Evolutionary conservation across 1,284 basidiomycete genomes (phyloP).

Genomic region (Apiotrichum brassicae): DNA sequence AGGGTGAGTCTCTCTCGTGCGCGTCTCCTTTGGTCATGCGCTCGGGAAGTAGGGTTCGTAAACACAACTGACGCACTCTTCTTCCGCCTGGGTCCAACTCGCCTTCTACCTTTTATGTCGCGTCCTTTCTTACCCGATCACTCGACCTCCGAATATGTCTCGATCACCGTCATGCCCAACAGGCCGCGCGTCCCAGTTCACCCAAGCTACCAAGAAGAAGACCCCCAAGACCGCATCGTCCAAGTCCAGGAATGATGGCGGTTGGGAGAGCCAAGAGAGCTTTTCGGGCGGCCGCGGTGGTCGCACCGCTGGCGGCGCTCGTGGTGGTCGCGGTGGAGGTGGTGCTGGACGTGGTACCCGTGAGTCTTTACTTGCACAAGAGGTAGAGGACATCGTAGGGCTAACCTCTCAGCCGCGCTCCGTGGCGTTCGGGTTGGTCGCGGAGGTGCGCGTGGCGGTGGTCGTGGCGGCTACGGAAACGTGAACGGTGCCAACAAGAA

Average conservation of each 20-base stretch:
- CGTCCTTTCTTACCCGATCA: too few relatives aligned
- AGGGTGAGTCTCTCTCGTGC: conserved; percentile 38
- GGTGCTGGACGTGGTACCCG: conserved; percentile 7
- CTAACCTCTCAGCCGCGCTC: conserved; percentile 7
- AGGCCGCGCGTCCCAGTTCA: conserved; percentile 48
- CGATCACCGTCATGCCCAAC: background rate
- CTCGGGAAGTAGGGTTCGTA: too few relatives aligned
- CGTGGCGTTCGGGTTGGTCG: conserved; percentile 20
- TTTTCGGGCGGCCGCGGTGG: conserved; percentile 22
- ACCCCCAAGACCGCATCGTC: conserved; percentile 29
- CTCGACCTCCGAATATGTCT: background rate
- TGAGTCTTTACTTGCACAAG: background rate
- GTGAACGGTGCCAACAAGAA: conserved; percentile 22
- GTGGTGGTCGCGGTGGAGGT: conserved; percentile 32
- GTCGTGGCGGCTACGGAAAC: conserved; percentile 32
- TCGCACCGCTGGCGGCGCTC: conserved; percentile 23
- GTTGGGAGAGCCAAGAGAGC: conserved; percentile 34
- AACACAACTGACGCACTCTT: background rate
- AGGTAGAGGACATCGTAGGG: too few relatives aligned
- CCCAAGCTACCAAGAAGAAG: conserved; percentile 44
- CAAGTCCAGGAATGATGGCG: conserved; percentile 40
- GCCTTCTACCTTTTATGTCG: too few relatives aligned
- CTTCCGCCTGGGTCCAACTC: too few relatives aligned
- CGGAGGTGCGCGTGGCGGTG: conserved; percentile 43
- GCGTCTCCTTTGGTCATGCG: too few relatives aligned